Evolutionary conservation across 108 stramenopile species (phyloP).

Genomic region (Cylindrotheca closterium): DNA sequence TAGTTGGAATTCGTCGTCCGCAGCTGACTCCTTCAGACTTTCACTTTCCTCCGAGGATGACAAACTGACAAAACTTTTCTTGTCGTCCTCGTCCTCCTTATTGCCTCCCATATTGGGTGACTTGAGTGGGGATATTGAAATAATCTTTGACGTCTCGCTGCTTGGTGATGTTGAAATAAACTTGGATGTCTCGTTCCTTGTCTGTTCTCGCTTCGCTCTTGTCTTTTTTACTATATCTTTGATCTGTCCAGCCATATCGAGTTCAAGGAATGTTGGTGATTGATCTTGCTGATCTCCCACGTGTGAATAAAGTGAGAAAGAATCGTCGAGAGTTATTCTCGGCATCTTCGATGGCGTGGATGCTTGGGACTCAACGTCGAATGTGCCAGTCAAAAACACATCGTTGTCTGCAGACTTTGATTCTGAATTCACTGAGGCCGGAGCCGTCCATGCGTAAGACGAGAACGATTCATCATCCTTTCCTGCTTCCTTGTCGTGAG

Average conservation of each 20-base stretch:
- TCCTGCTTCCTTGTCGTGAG: background rate
- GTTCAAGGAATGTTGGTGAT: background rate
- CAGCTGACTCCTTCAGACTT: background rate
- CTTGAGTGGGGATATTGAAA: background rate
- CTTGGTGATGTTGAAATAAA: background rate
- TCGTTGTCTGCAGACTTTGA: background rate
- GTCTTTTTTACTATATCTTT: background rate
- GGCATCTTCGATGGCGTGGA: no score
- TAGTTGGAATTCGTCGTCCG: background rate
- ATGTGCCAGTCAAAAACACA: background rate
- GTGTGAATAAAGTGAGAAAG: background rate
- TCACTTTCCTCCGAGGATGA: background rate
- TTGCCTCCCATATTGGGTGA: no score
- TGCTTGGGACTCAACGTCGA: background rate
- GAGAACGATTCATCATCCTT: background rate
- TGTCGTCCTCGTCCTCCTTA: no score
- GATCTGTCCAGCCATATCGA: background rate
- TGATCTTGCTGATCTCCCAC: background rate
- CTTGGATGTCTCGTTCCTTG: background rate
- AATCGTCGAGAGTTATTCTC: background rate
- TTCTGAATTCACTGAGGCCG: background rate
- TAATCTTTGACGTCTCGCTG: background rate
- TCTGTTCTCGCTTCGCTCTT: background rate
- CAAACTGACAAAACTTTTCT: background rate
- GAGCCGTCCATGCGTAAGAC: background rate